These are phyloP conservation scores for Lenwebbia sp. DNA, from an alignment of 345 rosid species.

Conservation along the genomic window DNA sequence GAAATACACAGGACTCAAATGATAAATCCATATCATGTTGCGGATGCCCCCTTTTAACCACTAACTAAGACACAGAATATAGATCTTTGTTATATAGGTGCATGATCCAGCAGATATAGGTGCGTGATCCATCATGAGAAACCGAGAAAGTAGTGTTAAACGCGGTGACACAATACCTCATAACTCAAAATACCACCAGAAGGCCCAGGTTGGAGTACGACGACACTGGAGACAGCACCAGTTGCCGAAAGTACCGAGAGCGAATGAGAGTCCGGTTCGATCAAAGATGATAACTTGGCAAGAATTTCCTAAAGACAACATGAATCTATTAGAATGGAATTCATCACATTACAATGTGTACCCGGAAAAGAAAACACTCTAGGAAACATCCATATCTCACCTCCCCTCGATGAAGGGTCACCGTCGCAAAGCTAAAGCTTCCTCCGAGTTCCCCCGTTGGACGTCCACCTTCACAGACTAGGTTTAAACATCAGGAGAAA, in stretches of 20 bases:
- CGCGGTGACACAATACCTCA: conserved; percentile 11
- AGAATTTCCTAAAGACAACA: conserved; percentile 12
- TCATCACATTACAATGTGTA: neutral
- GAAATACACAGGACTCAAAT: neutral
- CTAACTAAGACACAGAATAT: neutral
- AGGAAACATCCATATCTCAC: conserved; percentile 10
- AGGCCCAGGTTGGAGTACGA: conserved; percentile 8
- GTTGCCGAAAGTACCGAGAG: conserved; percentile 23
- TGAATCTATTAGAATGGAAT: neutral
- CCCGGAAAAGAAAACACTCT: neutral
- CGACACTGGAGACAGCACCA: conserved; percentile 20
- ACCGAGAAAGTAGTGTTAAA: neutral
- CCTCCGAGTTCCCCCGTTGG: conserved; percentile 14
- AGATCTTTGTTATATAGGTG: neutral
- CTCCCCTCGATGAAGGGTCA: conserved; percentile 14
- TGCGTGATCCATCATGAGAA: neutral
- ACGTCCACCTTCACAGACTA: conserved; percentile 13
- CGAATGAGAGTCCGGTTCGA: neutral
- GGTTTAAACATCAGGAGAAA: neutral
- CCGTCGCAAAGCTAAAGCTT: conserved; percentile 14
- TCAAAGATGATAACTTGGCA: conserved; percentile 1
- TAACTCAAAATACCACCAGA: conserved; percentile 3
- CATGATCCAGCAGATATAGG: neutral
- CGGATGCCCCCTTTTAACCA: neutral
- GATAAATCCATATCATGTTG: neutral